These are phyloP conservation scores for Rhodotorula sp. DNA, from an alignment of 1,284 basidiomycete genomes.

Conservation along the genomic window DNA sequence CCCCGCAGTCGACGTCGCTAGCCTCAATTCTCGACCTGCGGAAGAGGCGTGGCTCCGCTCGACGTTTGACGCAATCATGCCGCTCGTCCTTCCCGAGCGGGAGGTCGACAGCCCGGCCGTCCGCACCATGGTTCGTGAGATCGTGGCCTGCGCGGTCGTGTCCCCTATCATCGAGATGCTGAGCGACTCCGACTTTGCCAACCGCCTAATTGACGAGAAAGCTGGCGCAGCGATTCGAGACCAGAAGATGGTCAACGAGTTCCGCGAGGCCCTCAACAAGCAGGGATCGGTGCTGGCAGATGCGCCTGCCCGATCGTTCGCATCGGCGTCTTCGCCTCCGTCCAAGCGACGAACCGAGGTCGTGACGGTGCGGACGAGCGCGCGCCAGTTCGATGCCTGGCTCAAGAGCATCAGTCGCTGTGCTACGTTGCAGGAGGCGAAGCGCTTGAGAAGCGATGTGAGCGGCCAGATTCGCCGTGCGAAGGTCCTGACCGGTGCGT, in stretches of 20 bases:
- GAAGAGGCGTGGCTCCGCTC: constrained; percentile 79
- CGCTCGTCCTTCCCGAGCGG: constrained; percentile 67
- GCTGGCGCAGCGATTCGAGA: constrained; percentile 85
- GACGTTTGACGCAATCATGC: constrained; percentile 68
- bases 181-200: constrained; percentile 95
- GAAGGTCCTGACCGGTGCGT: constrained; percentile 55
- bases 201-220: constrained; percentile 82
- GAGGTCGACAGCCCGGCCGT: constrained; percentile 71
- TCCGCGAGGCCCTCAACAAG: constrained; percentile 54
- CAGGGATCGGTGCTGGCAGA: constrained; percentile 17
- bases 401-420: constrained; percentile 76
- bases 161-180: constrained; percentile 88
- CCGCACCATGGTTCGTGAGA: constrained; percentile 72
- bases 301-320: neutral
- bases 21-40: constrained; percentile 79
- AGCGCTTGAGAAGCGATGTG: constrained; percentile 85
- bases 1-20: constrained; percentile 75
- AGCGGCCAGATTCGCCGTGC: constrained; percentile 80
- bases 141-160: constrained; percentile 75
- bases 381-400: constrained; percentile 83
- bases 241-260: constrained; percentile 60
- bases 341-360: constrained; percentile 23
- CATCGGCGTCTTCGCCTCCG: neutral
- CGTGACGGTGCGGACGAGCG: constrained; percentile 46
- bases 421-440: constrained; percentile 78